Evolutionary conservation across 2,329 filamentous ascomycete species (phyloP).

Genomic region (Fusarium sp.): DNA sequence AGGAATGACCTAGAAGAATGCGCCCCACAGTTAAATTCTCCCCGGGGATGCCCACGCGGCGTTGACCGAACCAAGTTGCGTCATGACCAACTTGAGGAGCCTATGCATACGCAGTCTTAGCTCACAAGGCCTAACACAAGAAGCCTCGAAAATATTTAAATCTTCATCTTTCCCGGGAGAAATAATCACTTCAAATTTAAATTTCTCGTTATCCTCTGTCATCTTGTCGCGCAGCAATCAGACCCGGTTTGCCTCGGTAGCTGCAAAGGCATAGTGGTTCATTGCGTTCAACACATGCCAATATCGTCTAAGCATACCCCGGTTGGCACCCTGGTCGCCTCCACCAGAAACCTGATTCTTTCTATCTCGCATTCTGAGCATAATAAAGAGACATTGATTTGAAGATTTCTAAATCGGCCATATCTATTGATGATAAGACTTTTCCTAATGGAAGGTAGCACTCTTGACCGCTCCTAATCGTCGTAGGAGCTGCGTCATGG

Average conservation of each 20-base stretch:
- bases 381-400: background rate
- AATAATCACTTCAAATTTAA: background rate
- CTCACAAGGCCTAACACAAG: background rate
- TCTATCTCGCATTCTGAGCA: background rate
- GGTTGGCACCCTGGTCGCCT: background rate
- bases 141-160: background rate
- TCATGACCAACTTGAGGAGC: background rate
- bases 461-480: background rate
- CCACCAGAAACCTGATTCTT: background rate
- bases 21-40: background rate
- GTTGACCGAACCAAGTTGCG: background rate
- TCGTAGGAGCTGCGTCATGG: background rate
- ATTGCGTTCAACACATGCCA: too few relatives aligned
- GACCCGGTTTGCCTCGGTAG: too few relatives aligned
- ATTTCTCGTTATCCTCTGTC: background rate
- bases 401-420: accelerated
- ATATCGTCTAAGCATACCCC: background rate
- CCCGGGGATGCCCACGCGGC: background rate
- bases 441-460: background rate
- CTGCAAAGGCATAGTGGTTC: too few relatives aligned
- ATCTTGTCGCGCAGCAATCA: background rate
- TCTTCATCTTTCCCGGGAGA: background rate
- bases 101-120: background rate
- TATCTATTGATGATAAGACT: background rate
- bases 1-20: background rate